A percentile compares a stretch with the other conserved stretches of the same genome.
Conservation (phyloP, 192 early-diverging fungal genomes). For the Bifiguratus adelaidae region DNA sequence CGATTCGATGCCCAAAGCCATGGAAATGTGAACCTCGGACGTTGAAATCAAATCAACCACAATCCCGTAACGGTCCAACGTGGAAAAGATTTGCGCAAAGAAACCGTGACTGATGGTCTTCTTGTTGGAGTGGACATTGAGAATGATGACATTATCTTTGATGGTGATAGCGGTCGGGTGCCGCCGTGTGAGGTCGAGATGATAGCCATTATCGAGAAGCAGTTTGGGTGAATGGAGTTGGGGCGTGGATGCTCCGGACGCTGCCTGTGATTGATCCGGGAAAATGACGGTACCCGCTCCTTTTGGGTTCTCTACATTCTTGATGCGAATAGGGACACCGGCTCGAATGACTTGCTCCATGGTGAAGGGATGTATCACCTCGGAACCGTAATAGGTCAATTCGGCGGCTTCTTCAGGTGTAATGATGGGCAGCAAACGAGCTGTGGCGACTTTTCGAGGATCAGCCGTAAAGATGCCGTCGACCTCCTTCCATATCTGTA, state of each 20-base stretch:
- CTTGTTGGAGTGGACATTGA: slow-evolving; percentile 90
- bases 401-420: slow-evolving; percentile 90
- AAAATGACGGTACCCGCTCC: slow-evolving; percentile 80
- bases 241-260: slow-evolving; percentile 4
- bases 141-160: slow-evolving; percentile 78
- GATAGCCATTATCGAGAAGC: slow-evolving; percentile 47
- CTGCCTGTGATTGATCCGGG: slow-evolving; percentile 53
- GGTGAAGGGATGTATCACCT: slow-evolving; percentile 91
- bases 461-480: slow-evolving; percentile 95
- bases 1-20: slow-evolving; percentile 44
- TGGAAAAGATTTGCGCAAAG: slow-evolving; percentile 79
- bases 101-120: slow-evolving; percentile 87
- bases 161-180: slow-evolving; percentile 87
- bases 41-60: slow-evolving; percentile 82
- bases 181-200: slow-evolving; percentile 39
- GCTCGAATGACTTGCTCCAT: slow-evolving; percentile 95
- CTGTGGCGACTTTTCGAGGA: slow-evolving; percentile 78
- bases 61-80: slow-evolving; percentile 69
- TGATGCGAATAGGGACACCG: slow-evolving; percentile 86
- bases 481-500: slow-evolving; percentile 97
- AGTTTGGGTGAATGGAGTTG: slow-evolving; percentile 32
- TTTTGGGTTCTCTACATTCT: slow-evolving; percentile 82
- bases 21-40: slow-evolving; percentile 74
- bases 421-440: slow-evolving; percentile 68
- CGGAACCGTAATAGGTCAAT: slow-evolving; percentile 80